phyloP scores from a whole-genome alignment of 1,139 yeast genomes.

The Blastobotrys apis region DNA sequence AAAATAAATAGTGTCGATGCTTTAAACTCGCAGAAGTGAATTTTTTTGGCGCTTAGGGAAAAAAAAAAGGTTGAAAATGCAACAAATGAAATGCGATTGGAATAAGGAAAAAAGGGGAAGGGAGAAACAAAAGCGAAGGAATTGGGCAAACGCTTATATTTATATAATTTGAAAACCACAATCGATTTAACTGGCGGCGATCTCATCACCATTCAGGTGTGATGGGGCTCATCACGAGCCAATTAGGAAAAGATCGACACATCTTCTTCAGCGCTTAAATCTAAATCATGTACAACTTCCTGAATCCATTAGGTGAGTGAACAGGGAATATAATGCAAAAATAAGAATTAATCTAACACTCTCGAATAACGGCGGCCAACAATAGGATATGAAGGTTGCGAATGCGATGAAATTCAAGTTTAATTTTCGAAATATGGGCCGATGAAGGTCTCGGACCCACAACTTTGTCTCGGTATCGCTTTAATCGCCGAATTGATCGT shows the following conservation, averaged over 20 bases:
- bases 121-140: constrained; percentile 1
- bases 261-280: too few relatives aligned
- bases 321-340: too few relatives aligned
- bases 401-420: neutral
- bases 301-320: too few relatives aligned
- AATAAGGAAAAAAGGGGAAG: neutral
- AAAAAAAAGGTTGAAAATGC: neutral
- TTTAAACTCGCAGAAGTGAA: too few relatives aligned
- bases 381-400: constrained; percentile 1
- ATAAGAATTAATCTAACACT: neutral
- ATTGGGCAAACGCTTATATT: too few relatives aligned
- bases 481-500: neutral
- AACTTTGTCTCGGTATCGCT: constrained; percentile 2
- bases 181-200: too few relatives aligned
- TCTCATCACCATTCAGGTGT: too few relatives aligned
- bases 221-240: too few relatives aligned
- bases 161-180: too few relatives aligned
- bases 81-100: neutral
- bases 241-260: too few relatives aligned
- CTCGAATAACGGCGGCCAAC: neutral
- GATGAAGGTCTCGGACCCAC: neutral
- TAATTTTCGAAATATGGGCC: neutral
- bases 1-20: too few relatives aligned
- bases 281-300: too few relatives aligned
- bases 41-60: constrained; percentile 1